Conservation (phyloP, 441 rosid species). For the Breynia disticha region DNA sequence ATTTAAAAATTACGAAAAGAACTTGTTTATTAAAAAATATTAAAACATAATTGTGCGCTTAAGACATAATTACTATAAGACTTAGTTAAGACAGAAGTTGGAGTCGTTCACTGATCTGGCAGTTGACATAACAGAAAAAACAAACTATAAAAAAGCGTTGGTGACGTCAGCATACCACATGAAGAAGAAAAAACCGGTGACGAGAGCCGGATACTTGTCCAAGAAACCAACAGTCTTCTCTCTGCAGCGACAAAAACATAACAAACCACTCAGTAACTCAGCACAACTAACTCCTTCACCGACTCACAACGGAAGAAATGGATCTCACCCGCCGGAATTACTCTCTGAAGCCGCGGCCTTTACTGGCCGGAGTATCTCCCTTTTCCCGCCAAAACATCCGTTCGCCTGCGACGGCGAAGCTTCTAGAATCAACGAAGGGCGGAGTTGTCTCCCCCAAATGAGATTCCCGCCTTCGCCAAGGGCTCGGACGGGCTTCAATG, state of each 20-base stretch:
- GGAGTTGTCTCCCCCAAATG: conserved; percentile 74
- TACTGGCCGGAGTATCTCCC: conserved; percentile 34
- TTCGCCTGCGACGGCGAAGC: conserved; percentile 16
- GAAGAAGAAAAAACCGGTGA: conserved; percentile 93
- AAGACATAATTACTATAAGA: too few relatives aligned
- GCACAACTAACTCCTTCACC: conserved; percentile 8
- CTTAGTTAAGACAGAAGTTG: neutral
- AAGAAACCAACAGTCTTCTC: conserved; percentile 60
- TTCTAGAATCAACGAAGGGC: conserved; percentile 56
- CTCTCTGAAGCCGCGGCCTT: conserved; percentile 65
- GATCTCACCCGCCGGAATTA: conserved; percentile 94
- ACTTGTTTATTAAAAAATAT: too few relatives aligned
- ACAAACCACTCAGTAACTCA: conserved; percentile 12
- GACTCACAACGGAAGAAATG: conserved; percentile 50
- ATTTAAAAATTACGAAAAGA: too few relatives aligned
- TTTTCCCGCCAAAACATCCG: neutral
- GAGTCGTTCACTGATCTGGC: conserved; percentile 9
- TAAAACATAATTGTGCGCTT: too few relatives aligned
- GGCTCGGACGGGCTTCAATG: conserved; percentile 45
- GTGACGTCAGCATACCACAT: conserved; percentile 54
- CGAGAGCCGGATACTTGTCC: conserved; percentile 56
- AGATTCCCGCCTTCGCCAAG: conserved; percentile 62
- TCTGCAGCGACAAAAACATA: conserved; percentile 23
- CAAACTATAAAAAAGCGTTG: neutral
- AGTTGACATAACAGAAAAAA: too few relatives aligned